These are phyloP conservation scores for Microdochium trichocladiopsis DNA, from an alignment of 2,329 filamentous ascomycete genomes.

Conservation along the genomic window DNA sequence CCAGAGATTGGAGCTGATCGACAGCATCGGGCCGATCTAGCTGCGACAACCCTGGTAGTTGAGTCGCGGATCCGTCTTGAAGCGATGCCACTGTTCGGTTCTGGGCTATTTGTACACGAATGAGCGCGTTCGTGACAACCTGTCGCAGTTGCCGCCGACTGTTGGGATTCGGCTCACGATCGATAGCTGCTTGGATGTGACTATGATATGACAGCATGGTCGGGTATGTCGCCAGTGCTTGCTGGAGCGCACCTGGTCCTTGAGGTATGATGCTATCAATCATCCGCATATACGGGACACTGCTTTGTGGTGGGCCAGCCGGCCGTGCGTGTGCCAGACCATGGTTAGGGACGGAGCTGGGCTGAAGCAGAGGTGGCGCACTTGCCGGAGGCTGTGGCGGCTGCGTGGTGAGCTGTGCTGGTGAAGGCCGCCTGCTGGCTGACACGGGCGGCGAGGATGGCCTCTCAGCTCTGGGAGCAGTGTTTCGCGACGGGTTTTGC, in stretches of 20 bases:
- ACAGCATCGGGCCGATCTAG: neutral
- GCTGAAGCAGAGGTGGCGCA: slow-evolving; percentile 14
- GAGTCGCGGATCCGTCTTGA: slow-evolving; percentile 3
- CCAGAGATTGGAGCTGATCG: neutral
- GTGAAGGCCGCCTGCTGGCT: slow-evolving; percentile 2
- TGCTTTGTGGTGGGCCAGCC: slow-evolving; percentile 15
- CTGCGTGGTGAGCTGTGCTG: slow-evolving; percentile 7
- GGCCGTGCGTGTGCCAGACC: neutral
- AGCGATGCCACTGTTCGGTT: slow-evolving; percentile 18
- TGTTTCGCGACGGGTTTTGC: slow-evolving; percentile 6
- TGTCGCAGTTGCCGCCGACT: slow-evolving; percentile 41
- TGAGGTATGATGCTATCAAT: slow-evolving; percentile 47
- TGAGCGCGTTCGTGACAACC: slow-evolving; percentile 37
- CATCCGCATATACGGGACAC: slow-evolving; percentile 37
- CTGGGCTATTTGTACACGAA: slow-evolving; percentile 38
- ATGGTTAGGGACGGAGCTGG: neutral
- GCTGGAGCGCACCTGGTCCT: slow-evolving; percentile 38
- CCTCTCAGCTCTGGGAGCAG: slow-evolving; percentile 6
- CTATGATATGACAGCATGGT: slow-evolving; percentile 38
- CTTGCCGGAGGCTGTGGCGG: slow-evolving; percentile 11
- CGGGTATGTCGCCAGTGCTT: slow-evolving; percentile 38
- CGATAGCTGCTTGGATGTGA: slow-evolving; percentile 43
- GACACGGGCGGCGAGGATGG: slow-evolving; percentile 7
- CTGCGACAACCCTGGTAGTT: neutral
- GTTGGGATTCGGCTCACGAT: slow-evolving; percentile 40